Percentiles rank a stretch among this genome's conserved stretches.
Conservation (phyloP, 306 rosid genomes). For the Castanea crenata region DNA sequence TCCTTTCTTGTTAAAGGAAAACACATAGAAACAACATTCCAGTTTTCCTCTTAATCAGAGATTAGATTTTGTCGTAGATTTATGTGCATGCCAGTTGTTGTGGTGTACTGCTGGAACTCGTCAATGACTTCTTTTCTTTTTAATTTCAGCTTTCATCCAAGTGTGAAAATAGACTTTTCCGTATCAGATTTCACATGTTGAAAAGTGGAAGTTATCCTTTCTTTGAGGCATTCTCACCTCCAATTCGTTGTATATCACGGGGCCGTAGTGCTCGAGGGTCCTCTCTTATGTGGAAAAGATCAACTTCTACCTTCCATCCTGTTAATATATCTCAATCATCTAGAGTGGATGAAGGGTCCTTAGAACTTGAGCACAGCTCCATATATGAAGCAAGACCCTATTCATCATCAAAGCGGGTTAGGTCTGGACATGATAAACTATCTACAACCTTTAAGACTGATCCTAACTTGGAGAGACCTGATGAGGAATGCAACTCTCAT, state of each 20-base stretch:
- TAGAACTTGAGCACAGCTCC: conserved; percentile 43
- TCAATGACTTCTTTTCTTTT: conserved; percentile 28
- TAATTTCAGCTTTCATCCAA: conserved; percentile 88
- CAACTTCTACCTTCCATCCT: conserved; percentile 42
- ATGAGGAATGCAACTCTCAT: conserved; percentile 75
- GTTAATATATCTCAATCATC: conserved; percentile 44
- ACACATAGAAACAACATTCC: no score
- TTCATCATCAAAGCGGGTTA: conserved; percentile 56
- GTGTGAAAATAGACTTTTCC: conserved; percentile 82
- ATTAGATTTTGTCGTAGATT: background rate
- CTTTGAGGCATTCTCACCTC: conserved; percentile 58
- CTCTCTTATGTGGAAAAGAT: conserved; percentile 59
- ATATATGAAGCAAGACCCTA: conserved; percentile 43
- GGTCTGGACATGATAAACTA: conserved; percentile 64
- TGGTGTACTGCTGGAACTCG: conserved; percentile 12
- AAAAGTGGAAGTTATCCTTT: conserved; percentile 62
- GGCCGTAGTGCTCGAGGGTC: conserved; percentile 63
- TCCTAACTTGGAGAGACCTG: conserved; percentile 43
- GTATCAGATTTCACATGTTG: conserved; percentile 61
- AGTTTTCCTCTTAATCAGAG: background rate
- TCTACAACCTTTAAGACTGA: conserved; percentile 43
- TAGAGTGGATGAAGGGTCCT: conserved; percentile 41
- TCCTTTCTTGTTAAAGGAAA: no score
- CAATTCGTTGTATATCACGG: conserved; percentile 85
- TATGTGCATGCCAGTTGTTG: conserved; percentile 17